Percentiles rank a stretch among this genome's conserved stretches.
Conservation (phyloP, 805 yeast genomes). For the Ogataea ganodermae region DNA sequence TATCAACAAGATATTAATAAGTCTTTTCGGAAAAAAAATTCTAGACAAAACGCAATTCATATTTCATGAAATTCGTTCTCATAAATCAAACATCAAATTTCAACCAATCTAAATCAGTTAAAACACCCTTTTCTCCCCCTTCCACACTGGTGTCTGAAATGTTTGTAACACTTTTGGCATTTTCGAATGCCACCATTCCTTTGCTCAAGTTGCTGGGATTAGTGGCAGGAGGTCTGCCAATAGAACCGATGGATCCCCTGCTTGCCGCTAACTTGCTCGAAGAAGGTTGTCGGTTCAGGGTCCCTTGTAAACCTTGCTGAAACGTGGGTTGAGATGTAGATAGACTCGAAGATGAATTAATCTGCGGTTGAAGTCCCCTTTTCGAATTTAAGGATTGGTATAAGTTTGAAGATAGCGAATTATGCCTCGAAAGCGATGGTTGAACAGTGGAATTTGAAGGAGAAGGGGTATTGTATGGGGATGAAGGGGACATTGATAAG, state of each 20-base stretch:
- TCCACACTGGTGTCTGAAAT: neutral
- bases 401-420: conserved; percentile 7
- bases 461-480: conserved; percentile 4
- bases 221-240: neutral
- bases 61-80: too few species aligned
- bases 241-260: conserved; percentile 8
- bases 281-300: neutral
- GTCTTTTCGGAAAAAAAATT: too few species aligned
- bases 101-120: conserved; percentile 38
- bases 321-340: neutral
- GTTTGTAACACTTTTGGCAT: neutral
- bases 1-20: too few species aligned
- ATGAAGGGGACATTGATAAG: conserved; percentile 7
- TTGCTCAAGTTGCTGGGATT: conserved; percentile 20
- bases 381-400: conserved; percentile 8
- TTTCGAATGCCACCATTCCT: conserved; percentile 17
- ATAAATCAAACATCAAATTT: conserved; percentile 33
- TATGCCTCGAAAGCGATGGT: conserved; percentile 6
- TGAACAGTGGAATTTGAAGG: conserved; percentile 2
- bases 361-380: conserved; percentile 4
- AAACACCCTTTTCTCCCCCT: neutral
- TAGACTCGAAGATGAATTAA: neutral
- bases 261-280: neutral
- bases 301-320: neutral
- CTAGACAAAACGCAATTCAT: too few species aligned